Evolutionary conservation across 2,329 filamentous ascomycete genomes (phyloP).

Genomic region (Alternaria novae-zelandiae): DNA sequence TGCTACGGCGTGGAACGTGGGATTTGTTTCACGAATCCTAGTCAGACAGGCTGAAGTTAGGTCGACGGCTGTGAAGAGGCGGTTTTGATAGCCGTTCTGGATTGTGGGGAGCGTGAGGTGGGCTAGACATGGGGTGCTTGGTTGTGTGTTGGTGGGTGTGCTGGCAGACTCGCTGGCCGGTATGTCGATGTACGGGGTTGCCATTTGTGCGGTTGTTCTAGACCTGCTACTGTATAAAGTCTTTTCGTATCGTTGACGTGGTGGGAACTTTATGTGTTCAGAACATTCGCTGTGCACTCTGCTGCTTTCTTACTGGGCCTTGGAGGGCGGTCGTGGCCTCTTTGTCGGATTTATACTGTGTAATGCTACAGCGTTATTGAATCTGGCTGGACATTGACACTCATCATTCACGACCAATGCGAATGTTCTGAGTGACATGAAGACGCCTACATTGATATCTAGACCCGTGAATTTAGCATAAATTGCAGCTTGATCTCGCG

Average conservation of each 20-base stretch:
- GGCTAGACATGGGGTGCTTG: not conserved
- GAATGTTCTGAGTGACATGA: too few species aligned
- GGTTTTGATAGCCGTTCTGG: not conserved
- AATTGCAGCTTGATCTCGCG: not conserved
- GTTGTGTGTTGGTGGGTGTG: not conserved
- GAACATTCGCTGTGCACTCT: not conserved
- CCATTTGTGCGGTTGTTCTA: not conserved
- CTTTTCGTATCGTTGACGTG: not conserved
- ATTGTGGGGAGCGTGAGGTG: not conserved
- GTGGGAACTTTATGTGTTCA: not conserved
- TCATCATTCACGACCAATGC: not conserved
- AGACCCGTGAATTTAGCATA: not conserved
- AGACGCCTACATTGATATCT: too few species aligned
- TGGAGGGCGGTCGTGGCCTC: not conserved
- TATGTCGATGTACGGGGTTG: not conserved
- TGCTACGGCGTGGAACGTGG: conserved; percentile 62
- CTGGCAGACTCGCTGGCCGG: not conserved
- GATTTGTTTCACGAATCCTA: conserved; percentile 62
- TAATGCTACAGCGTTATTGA: not conserved
- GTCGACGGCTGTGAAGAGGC: not conserved
- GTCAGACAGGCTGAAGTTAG: conserved; percentile 54
- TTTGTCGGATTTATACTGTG: not conserved
- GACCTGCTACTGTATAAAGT: not conserved
- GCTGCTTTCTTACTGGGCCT: not conserved
- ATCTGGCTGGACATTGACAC: not conserved